Percentiles rank a stretch among this genome's conserved stretches.
Evolutionary conservation across 1,284 basidiomycete species (phyloP).

Genomic region (Ustilago esculenta): DNA sequence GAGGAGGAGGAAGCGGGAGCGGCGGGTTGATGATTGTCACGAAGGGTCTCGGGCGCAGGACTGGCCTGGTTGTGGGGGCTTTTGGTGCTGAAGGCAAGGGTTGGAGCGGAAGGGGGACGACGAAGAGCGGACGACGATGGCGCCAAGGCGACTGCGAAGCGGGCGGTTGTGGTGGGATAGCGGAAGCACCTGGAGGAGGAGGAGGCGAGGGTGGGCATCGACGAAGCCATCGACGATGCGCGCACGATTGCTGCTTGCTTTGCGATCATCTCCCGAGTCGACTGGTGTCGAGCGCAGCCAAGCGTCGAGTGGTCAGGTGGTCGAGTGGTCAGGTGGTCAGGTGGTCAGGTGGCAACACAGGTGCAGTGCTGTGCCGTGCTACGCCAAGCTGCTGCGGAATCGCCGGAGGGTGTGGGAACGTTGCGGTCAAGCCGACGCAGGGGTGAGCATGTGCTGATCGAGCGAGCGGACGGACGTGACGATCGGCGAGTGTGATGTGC

Average conservation of each 20-base stretch:
- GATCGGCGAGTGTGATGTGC: neutral
- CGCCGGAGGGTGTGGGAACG: conserved; percentile 1
- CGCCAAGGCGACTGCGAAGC: no score
- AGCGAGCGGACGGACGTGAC: no score
- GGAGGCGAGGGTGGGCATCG: conserved; percentile 17
- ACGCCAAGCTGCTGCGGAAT: neutral
- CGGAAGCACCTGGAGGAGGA: conserved; percentile 19
- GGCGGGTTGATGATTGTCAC: conserved; percentile 26
- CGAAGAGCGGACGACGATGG: neutral
- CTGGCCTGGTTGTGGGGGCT: conserved; percentile 30
- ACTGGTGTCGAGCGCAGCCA: no score
- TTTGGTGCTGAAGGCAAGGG: conserved; percentile 27
- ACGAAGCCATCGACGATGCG: conserved; percentile 22
- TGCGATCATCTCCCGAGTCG: conserved; percentile 37
- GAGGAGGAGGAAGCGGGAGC: conserved; percentile 18
- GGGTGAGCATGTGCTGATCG: neutral
- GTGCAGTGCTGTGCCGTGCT: no score
- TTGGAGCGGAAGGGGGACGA: neutral
- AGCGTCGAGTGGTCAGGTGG: no score
- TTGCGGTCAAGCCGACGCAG: neutral
- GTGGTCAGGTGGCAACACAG: no score
- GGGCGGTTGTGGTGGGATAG: conserved; percentile 1
- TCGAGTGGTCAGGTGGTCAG: no score
- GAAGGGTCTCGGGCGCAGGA: conserved; percentile 31
- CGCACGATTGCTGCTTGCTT: conserved; percentile 29